Conservation (phyloP, 768 basidiomycete genomes). For the Kwoniella sp. region DNA sequence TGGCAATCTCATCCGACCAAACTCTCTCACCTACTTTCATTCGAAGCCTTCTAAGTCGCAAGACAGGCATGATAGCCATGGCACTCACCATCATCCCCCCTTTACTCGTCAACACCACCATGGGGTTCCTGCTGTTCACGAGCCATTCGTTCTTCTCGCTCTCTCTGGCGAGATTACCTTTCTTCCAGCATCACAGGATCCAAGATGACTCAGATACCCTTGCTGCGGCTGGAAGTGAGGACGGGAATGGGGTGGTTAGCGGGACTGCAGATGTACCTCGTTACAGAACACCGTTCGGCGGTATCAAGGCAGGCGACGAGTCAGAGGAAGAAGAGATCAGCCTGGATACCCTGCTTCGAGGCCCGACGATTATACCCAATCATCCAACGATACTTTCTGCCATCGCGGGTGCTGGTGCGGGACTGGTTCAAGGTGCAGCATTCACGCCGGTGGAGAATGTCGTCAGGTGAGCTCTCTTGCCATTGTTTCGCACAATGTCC, state of each 20-base stretch:
- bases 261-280: not conserved
- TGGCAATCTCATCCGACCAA: constrained; percentile 50
- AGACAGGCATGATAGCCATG: constrained; percentile 40
- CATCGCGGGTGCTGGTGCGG: constrained; percentile 49
- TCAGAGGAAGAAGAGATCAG: constrained; percentile 30
- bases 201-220: not conserved
- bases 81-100: constrained; percentile 47
- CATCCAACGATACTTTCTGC: constrained; percentile 53
- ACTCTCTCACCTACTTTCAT: constrained; percentile 48
- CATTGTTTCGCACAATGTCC: no score
- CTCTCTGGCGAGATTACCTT: constrained; percentile 33
- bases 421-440: constrained; percentile 46
- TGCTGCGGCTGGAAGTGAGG: not conserved
- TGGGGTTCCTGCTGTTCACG: constrained; percentile 53
- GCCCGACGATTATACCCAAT: constrained; percentile 40
- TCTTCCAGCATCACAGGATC: constrained; percentile 28
- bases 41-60: constrained; percentile 38
- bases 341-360: constrained; percentile 34
- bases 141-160: constrained; percentile 51
- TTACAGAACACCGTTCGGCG: not conserved
- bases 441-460: constrained; percentile 54
- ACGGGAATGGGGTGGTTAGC: not conserved
- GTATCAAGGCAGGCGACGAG: not conserved
- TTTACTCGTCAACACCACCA: constrained; percentile 48
- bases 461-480: constrained; percentile 37